phyloP scores from a whole-genome alignment of 2,329 filamentous ascomycete species.

The Cercospora sp. region DNA sequence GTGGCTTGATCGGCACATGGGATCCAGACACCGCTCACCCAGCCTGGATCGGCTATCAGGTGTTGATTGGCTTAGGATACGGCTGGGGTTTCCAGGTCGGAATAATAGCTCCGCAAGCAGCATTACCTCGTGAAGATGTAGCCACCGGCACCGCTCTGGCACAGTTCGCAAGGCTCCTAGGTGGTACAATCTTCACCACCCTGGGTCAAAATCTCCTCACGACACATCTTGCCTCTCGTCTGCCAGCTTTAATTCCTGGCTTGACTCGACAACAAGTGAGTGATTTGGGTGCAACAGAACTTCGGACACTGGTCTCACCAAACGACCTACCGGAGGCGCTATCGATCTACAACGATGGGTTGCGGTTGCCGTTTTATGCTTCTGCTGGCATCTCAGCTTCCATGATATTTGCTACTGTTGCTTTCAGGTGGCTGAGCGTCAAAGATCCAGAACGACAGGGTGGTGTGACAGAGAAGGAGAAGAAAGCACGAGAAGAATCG shows the following conservation, averaged over 20 bases:
- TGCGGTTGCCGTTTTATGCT: not conserved
- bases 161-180: not conserved
- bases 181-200: not conserved
- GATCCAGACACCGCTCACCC: not conserved
- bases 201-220: not conserved
- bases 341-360: not conserved
- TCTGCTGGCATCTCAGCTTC: not conserved
- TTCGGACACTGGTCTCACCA: not conserved
- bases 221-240: not conserved
- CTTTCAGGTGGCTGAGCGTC: not conserved
- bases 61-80: not conserved
- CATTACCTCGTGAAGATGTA: not conserved
- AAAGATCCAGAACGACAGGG: not conserved
- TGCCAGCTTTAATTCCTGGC: not conserved
- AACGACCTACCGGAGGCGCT: not conserved
- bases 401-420: not conserved
- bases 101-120: not conserved
- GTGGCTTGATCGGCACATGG: not conserved
- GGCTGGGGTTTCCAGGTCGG: not conserved
- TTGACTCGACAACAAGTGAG: not conserved
- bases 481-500: not conserved
- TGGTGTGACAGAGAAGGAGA: not conserved
- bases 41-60: not conserved
- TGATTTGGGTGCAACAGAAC: not conserved
- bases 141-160: not conserved